These are phyloP conservation scores for Leishmania tarentolae DNA, from an alignment of 208 protist species.

Conservation along the genomic window DNA sequence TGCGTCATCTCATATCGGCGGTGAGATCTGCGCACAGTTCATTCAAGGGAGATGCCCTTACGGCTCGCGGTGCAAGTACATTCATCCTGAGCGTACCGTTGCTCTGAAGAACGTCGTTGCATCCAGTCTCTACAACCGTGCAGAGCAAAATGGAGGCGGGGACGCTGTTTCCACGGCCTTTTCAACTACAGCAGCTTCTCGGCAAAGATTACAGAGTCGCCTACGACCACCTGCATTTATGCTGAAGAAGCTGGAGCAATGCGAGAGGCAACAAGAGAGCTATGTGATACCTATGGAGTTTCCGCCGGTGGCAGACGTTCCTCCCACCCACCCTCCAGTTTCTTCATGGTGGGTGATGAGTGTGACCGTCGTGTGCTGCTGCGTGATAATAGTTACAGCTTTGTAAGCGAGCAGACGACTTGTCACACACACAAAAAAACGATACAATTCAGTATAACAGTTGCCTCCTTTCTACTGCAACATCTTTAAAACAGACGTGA, in stretches of 20 bases:
- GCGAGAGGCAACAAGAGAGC: not conserved
- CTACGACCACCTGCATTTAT: constrained; percentile 45
- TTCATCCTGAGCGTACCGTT: constrained; percentile 49
- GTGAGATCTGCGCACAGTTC: constrained; percentile 52
- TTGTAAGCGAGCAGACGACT: constrained; percentile 19
- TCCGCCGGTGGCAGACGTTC: not conserved
- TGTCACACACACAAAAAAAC: constrained; percentile 4
- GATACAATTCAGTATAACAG: constrained; percentile 1
- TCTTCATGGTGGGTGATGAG: constrained; percentile 34
- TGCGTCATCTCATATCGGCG: constrained; percentile 39
- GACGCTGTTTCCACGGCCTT: constrained; percentile 23
- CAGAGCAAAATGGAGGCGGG: constrained; percentile 11
- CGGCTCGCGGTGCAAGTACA: constrained; percentile 58
- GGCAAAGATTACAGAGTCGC: constrained; percentile 42
- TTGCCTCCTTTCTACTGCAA: not conserved
- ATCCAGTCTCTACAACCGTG: constrained; percentile 26
- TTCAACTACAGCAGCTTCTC: constrained; percentile 31
- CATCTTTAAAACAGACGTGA: not conserved
- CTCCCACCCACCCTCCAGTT: not conserved
- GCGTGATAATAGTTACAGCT: constrained; percentile 17
- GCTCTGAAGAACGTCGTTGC: constrained; percentile 39
- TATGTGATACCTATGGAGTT: not conserved
- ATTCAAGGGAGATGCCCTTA: constrained; percentile 53
- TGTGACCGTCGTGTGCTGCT: constrained; percentile 31
- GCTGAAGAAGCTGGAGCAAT: constrained; percentile 23